Evolutionary conservation across 1,139 yeast genomes (phyloP), one percentile per base, ranked within the genome.

Genomic region (Debaryomyces subglobosus): DNA sequence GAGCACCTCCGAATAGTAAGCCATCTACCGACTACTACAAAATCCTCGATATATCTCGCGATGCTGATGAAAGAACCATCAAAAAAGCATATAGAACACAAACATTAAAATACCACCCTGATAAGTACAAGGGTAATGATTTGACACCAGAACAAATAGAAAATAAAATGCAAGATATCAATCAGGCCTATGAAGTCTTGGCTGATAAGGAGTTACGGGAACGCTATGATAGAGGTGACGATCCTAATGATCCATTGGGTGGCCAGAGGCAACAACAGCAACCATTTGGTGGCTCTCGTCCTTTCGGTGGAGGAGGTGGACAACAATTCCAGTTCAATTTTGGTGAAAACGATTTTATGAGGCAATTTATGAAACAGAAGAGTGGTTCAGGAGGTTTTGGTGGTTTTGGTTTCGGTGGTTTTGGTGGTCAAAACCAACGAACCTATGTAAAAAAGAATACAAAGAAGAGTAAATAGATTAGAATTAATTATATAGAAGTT

Each of bases 161-260:
- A 65, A 73, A 74, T 40, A 89, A 88, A 60, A 94, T 94, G 95
- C 91, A 96, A 49, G 92, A 86, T 45, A 89, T 94, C 54, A 94
- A 94, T 66, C 90, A 87, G 62, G 99, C 99, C 0, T 92, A 94
- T 64, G 98, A 92, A 62, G 85, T 87, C 3, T 72, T 94, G 43
- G 81, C 92, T 8, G 82, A 87, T 56, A 79, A 80, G 2, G 89
- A 85, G 44, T 71, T 80, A 51, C 79, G 85, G 49, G 81, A 74
- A 49, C 75, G 86, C 45, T 89, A 87, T 60, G 96, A 91, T 64
- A 57, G 72, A 33, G 89, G 90, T 7, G 82, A 77, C 45, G 86
- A 81, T 60, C 85, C 86, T 5, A 81, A 80, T 56, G 85, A 78
- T 59, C 75, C 68, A 12, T 41, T 43, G 44, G 60, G 58, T 15